Evolutionary conservation across 352 stramenopile genomes (phyloP), one percentile per base, ranked within the genome.

Genomic region (Peronospora farinosa): DNA sequence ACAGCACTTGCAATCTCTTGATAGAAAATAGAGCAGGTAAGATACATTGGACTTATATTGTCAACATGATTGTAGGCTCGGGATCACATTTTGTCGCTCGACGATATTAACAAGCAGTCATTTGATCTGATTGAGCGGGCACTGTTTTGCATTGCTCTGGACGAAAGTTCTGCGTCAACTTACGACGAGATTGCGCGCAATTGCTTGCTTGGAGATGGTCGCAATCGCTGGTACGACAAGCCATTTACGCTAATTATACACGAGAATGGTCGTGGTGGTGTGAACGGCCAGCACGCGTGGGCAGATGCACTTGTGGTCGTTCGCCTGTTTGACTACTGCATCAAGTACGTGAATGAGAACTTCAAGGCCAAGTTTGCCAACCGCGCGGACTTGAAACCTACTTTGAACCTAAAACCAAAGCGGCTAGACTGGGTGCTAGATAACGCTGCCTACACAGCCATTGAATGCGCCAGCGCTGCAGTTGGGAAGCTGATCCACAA

Each of bases 151-250:
- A 82, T 98, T 30, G 95, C 88, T 50, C 63, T 98, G 23, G 83
- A 94, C 37, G 89, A 98, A 47, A 85, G 75, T 38, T 87, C 75
- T 21, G 80, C 83, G 0, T 65, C 80, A 13, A 89, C 74, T 0
- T 85, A 84, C 57, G 86, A 95, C 45, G 80, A 95, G 60, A 92
- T 92, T 25, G 83, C 83, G 9, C 83, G 78, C 59, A 93, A 84
- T 44, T 86, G 74, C 25, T 66, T 95, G 44, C 74, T 92, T 2
- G 86, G 84, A 31, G 83, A 96, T 39, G 94, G 93, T 23, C 75
- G 84, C 54, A 98, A 98, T 75, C 92, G 95, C 54, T 98, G 91
- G 88, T 98, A 98, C 66, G 96, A 98, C 74, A 99, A 99, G 71
- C 92, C 92, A 10, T 92, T 98, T 59, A 96, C 97, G 64, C 58